Conservation (phyloP, 495 filamentous ascomycete genomes). For the Penicillium parvum region DNA sequence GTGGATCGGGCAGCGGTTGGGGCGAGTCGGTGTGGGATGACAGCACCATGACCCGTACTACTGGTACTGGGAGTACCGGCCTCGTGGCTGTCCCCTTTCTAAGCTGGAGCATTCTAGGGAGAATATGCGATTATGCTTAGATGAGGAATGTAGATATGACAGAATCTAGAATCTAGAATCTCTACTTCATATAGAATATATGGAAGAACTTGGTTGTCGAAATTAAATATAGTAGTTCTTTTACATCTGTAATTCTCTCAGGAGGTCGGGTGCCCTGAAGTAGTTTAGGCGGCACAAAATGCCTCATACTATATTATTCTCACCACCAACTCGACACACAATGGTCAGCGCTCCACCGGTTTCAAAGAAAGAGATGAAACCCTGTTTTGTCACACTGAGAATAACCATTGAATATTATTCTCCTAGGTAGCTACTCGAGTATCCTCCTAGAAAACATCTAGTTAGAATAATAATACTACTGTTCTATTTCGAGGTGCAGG, state of each 20-base stretch:
- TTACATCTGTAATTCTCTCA: no score
- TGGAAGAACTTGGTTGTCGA: no score
- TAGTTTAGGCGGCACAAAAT: slow-evolving; percentile 29
- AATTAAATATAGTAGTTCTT: no score
- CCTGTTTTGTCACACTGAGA: not conserved
- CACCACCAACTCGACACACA: slow-evolving; percentile 15
- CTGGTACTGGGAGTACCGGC: not conserved
- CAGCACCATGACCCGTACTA: slow-evolving; percentile 5
- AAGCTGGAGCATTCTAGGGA: not conserved
- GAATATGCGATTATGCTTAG: not conserved
- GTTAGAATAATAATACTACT: not conserved
- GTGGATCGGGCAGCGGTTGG: not conserved
- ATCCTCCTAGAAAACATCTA: not conserved
- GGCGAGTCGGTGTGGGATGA: slow-evolving; percentile 1
- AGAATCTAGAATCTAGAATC: no score
- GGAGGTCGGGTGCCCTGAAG: slow-evolving; percentile 15
- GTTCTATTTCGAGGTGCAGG: slow-evolving; percentile 17
- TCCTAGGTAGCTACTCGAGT: not conserved
- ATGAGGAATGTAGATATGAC: no score
- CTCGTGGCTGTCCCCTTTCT: no score
- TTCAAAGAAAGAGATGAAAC: slow-evolving; percentile 5
- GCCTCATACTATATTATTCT: slow-evolving; percentile 24
- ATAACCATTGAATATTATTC: not conserved
- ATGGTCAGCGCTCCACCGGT: slow-evolving; percentile 19
- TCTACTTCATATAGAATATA: no score